Base-by-base conservation (phyloP, 371 early-diverging fungal genomes). In the Saksenaea vasiformis region DNA sequence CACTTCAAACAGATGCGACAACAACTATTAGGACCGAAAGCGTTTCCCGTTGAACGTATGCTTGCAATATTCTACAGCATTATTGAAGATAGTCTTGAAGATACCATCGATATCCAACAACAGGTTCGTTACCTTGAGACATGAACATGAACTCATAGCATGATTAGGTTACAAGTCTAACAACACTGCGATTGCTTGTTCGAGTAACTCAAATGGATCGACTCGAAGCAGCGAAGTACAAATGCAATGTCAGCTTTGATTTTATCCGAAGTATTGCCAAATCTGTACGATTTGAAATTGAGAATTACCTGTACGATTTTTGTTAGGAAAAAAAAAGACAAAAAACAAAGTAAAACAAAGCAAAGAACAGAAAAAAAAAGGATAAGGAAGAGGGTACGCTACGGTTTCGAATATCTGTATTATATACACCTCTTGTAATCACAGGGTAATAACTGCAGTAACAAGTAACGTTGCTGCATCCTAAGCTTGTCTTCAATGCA, bases 11-110 rank as follows among this genome's bases (percentile, higher is more conserved):
- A 91, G 84, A 78, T 87, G 68, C 82, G 94, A n/a, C 94, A 91
- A 62, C 96, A 95, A 64, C 77, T 95, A 4, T 73, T 93, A 10
- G 97, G 98, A 0, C 97, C 98, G 0, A 93, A 92, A 66, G 70
- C 90, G 4, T 97, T 96, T 74, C 91, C 93, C 0, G 78, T 97
- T 9, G 97, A 98, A 64, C 89, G 98, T 31, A 88, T 96, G 93
- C 73, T 96, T 68, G 97, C 96, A 34, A 96, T 98, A 38, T 97
- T 97, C 76, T 93, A 95, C 66, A 90, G 90, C 71, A 94, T 96
- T 47, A 70, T 93, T 24, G 87, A 83, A 14, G 90, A 90, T 37
- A 77, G 85, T 0, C 72, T 91, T 1, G 89, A 91, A 44, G 84
- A 85, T 58, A 85, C 86, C 2, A 85, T 95, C 24, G 92, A 94